Evolutionary conservation across 2,329 filamentous ascomycete genomes (phyloP).

Genomic region (Ophiostoma perfectum): DNA sequence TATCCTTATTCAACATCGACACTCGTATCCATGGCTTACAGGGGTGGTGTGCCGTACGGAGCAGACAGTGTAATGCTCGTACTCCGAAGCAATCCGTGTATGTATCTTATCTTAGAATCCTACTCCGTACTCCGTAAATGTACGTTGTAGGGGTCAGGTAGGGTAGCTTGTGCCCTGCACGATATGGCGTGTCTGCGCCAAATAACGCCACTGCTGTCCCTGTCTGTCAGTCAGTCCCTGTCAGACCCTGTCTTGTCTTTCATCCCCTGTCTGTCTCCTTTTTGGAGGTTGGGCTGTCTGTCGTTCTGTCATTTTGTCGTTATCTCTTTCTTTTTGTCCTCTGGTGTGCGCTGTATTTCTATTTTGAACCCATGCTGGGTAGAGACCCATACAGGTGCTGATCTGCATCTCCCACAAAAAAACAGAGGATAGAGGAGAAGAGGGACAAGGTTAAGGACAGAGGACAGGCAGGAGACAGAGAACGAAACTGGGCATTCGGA

Average conservation of each 20-base stretch:
- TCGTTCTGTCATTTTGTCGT: neutral
- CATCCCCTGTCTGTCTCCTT: neutral
- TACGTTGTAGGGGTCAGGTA: neutral
- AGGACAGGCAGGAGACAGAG: neutral
- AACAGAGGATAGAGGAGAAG: neutral
- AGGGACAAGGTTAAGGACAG: neutral
- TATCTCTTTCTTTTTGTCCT: neutral
- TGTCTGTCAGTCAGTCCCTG: neutral
- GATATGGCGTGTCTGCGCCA: neutral
- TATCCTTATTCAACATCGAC: neutral
- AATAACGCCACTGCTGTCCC: neutral
- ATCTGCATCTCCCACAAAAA: constrained; percentile 3
- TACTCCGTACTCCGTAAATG: neutral
- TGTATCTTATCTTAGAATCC: no score
- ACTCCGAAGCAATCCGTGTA: no score
- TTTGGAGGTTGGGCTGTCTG: neutral
- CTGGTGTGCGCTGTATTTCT: constrained; percentile 1
- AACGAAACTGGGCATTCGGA: no score
- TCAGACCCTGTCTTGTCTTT: neutral
- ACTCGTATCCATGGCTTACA: neutral
- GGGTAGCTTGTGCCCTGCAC: neutral
- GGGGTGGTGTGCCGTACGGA: no score
- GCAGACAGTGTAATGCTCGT: no score
- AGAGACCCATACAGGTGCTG: constrained; percentile 7
- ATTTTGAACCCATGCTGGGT: constrained; percentile 6